Evolutionary conservation across 371 early-diverging fungal species (phyloP).

Genomic region (Mucor piriformis): DNA sequence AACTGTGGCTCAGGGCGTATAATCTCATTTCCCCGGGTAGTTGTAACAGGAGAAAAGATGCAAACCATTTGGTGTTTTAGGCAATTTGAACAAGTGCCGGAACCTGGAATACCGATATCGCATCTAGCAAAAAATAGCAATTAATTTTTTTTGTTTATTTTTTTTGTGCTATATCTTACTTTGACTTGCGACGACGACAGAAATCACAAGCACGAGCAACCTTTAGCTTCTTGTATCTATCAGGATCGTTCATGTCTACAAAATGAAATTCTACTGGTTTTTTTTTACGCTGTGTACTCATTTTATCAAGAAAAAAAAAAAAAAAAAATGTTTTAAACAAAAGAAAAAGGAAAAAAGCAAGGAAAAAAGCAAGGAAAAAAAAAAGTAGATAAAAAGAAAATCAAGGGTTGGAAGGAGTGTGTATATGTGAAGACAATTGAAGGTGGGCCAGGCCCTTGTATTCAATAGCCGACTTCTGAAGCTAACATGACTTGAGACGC

Average conservation of each 20-base stretch:
- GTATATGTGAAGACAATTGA: slow-evolving; percentile 3
- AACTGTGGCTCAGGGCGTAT: slow-evolving; percentile 4
- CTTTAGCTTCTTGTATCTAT: slow-evolving; percentile 45
- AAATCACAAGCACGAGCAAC: slow-evolving; percentile 47
- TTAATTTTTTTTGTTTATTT: neutral
- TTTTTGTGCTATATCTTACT: neutral
- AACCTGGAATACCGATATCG: slow-evolving; percentile 42
- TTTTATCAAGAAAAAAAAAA: neutral
- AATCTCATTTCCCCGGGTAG: slow-evolving; percentile 12
- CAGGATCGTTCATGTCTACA: slow-evolving; percentile 49
- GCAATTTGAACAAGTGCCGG: slow-evolving; percentile 45
- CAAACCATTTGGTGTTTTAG: slow-evolving; percentile 27
- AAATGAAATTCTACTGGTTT: slow-evolving; percentile 40
- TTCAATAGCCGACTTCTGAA: slow-evolving; percentile 6
- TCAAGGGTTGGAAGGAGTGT: slow-evolving; percentile 7
- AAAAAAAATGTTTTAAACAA: neutral
- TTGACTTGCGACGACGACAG: slow-evolving; percentile 36
- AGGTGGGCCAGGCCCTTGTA: slow-evolving; percentile 18
- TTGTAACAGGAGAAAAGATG: slow-evolving; percentile 28
- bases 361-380: slow-evolving; percentile 11
- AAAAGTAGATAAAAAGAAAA: slow-evolving; percentile 10
- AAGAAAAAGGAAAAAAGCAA: neutral
- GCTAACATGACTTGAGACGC: slow-evolving; percentile 6
- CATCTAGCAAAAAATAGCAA: slow-evolving; percentile 25
- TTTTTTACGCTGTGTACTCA: slow-evolving; percentile 28